Evolutionary conservation across 768 basidiomycete genomes (phyloP), one percentile per base, ranked within the genome.

Genomic region (Kwoniella newhampshirensis): DNA sequence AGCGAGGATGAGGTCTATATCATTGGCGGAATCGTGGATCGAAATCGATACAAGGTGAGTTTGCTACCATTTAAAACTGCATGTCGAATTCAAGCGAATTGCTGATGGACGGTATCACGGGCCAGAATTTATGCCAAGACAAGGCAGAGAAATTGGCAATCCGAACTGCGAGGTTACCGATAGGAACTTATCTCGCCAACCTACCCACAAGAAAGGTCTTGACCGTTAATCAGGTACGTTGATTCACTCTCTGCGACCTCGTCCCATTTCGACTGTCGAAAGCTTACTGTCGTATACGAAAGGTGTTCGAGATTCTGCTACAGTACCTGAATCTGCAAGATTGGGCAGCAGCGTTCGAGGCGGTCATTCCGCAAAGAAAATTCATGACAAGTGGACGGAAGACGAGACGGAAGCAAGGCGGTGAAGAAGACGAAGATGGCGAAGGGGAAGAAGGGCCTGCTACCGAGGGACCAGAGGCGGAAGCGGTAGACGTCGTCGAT

Each of bases 1-100:
- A 84, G 81, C 52, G 85, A 89, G 52, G 85, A 86, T 40, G 87
- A 93, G 71, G 88, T 86, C 7, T 98, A 98, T 73, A 85, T 99
- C 66, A 92, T 99, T 50, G 94, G 94, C 43, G 94, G 93, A 4
- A 87, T 99, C 65, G 87, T 87, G 57, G 96, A 99, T 76, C 89
- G 88, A 71, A 99, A 99, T 78, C 87, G 94, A 40, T 89, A 93
- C 81, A 97, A 94, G 84, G 94, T 85, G 54, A 39, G 68, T 57
- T 27, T 18, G 18, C 6, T 8, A 25, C 17, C 21, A 8, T 6
- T 32, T 13, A 32, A 41, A 21, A 8, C n/a, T n/a, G n/a, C 7
- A 28, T 32, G 32, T 3, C 4, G 27, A 17, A 21, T 32, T 36
- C 17, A 30, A 32, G 45, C 44, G 23, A 15, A 26, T 45, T 37